Evolutionary conservation across 352 stramenopile genomes (phyloP), one percentile per base, ranked within the genome.

Genomic region (Phytophthora aleatoria): DNA sequence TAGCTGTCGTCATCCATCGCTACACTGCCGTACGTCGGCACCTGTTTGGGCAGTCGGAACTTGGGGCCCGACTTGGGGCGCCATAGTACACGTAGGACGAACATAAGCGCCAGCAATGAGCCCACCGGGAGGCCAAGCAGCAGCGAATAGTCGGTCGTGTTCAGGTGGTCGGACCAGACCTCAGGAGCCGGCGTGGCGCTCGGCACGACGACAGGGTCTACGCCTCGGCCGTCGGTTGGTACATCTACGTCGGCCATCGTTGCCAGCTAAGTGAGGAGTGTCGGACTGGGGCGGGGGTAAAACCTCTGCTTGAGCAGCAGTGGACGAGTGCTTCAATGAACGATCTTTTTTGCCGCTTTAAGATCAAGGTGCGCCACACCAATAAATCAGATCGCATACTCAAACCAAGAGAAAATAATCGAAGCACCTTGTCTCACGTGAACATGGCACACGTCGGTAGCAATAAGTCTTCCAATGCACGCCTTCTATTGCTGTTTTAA

Each of bases 21-120:
- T 30, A 91, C 74, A 24, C 81, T 82, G 50, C 86, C 86, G 64
- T 95, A 95, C 15, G 85, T 95, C 1, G 86, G 86, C 30, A 91
- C 86, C 24, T 87, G 71, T 62, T 91, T 92, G 28, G 84, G 84
- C 15, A 92, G 55, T 13, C 84, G 84, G 67, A 95, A 95, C 72
- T 91, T 95, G 28, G 82, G 86, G 5, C 79, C 81, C 12, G 71
- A 60, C 45, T 88, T 89, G 26, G 82, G 81, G 1, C 82, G 83
- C 86, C 86, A 95, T 9, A 95, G 64, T 51, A 91, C 74, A 48
- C 86, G 86, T 60, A 95, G 61, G 5, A 92, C 16, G 57, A 92
- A 71, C 16, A 88, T 56, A 30, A 87, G 72, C 38, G 71, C 63
- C 20, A 93, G 49, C 12, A 95, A 54, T 26, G 84, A 75, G 30